A percentile compares a stretch with the other conserved stretches of the same genome.
phyloP scores from a whole-genome alignment of 495 filamentous ascomycete genomes.

The Penicillium alfredii region DNA sequence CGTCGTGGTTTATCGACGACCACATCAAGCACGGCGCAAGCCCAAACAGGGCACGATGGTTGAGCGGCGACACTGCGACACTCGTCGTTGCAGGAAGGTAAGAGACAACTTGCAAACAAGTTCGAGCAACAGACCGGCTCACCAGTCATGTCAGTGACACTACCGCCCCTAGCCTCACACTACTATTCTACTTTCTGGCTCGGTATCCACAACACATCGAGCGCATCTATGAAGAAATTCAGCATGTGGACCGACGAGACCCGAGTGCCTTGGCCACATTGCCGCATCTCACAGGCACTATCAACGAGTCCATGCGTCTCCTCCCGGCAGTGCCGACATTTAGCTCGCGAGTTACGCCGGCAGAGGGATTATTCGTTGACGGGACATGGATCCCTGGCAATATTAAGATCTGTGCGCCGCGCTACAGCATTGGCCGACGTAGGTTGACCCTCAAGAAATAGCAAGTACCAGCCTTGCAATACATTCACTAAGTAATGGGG shows the following conservation, averaged over 20 bases:
- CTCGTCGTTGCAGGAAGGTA: conserved; percentile 38
- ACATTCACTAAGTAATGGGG: no score
- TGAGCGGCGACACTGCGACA: conserved; percentile 25
- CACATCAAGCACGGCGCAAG: conserved; percentile 13
- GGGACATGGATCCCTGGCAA: conserved; percentile 45
- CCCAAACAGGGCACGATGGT: conserved; percentile 9
- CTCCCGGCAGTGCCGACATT: conserved; percentile 13
- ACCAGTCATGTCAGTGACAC: conserved; percentile 23
- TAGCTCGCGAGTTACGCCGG: conserved; percentile 32
- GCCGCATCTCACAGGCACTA: conserved; percentile 35
- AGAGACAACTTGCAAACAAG: neutral
- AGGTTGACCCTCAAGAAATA: no score
- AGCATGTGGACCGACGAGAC: conserved; percentile 1
- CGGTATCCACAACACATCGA: conserved; percentile 12
- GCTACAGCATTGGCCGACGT: conserved; percentile 32
- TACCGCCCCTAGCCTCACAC: conserved; percentile 21
- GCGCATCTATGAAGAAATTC: conserved; percentile 14
- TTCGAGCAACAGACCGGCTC: neutral
- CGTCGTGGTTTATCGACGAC: conserved; percentile 31
- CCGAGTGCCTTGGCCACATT: conserved; percentile 1
- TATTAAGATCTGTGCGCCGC: conserved; percentile 26
- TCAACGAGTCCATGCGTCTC: conserved; percentile 11
- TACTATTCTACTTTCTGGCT: conserved; percentile 33
- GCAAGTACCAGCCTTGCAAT: no score
- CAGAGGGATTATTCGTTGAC: conserved; percentile 43